Percentiles rank a stretch among this genome's conserved stretches.
These are phyloP conservation scores for Ogataea saltuana DNA, from an alignment of 805 yeast genomes.

Conservation along the genomic window DNA sequence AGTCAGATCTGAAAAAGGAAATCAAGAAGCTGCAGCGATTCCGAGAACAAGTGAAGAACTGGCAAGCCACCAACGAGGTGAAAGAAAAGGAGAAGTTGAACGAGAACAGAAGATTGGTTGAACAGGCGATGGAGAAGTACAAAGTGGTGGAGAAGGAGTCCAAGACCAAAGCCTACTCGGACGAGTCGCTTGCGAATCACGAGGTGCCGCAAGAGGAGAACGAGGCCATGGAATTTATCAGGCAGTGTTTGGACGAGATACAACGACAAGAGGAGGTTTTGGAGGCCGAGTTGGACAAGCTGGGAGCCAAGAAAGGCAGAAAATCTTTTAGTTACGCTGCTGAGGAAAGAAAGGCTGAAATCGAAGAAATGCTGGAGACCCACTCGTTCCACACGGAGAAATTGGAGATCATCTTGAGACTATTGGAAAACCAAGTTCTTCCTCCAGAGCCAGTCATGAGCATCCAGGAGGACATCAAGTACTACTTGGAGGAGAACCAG, in stretches of 20 bases:
- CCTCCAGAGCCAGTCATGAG: constrained; percentile 74
- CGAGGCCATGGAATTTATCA: constrained; percentile 71
- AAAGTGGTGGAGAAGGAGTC: constrained; percentile 58
- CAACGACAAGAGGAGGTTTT: constrained; percentile 75
- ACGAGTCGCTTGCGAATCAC: constrained; percentile 53
- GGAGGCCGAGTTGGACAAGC: constrained; percentile 67
- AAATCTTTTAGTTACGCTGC: constrained; percentile 38
- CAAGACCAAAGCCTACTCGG: constrained; percentile 58
- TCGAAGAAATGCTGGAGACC: constrained; percentile 67
- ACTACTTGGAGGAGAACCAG: constrained; percentile 91
- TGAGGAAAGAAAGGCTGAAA: constrained; percentile 52
- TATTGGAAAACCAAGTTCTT: constrained; percentile 75
- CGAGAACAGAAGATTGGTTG: constrained; percentile 45
- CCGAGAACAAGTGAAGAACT: constrained; percentile 59
- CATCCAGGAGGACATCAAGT: constrained; percentile 85
- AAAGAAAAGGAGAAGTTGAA: constrained; percentile 46
- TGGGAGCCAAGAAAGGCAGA: constrained; percentile 56
- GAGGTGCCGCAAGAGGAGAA: constrained; percentile 66
- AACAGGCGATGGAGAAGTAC: constrained; percentile 59
- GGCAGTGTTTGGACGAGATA: constrained; percentile 72
- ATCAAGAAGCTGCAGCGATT: constrained; percentile 59
- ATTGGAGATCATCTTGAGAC: constrained; percentile 73
- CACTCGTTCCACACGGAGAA: constrained; percentile 78
- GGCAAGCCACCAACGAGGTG: constrained; percentile 57
- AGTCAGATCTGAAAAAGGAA: constrained; percentile 57